These are phyloP conservation scores for Torulaspora microellipsoides DNA, from an alignment of 805 yeast genomes.

Conservation along the genomic window DNA sequence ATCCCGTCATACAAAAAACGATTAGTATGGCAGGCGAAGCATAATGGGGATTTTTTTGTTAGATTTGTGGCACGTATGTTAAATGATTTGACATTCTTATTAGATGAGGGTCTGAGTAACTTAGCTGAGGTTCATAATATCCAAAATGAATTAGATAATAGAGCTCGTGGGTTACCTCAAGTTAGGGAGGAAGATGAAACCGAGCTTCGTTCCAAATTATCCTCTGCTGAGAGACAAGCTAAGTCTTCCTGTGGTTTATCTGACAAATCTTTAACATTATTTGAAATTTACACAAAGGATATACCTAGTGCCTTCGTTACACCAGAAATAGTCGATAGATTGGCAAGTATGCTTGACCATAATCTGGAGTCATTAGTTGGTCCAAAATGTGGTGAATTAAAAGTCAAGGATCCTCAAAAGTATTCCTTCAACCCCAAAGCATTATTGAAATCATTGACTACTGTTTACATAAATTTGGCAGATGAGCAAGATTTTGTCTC, in stretches of 20 bases:
- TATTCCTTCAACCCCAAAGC: slow-evolving; percentile 79
- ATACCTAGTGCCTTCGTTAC: slow-evolving; percentile 83
- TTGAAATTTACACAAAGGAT: slow-evolving; percentile 77
- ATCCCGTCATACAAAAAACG: slow-evolving; percentile 63
- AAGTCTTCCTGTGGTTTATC: slow-evolving; percentile 77
- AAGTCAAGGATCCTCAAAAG: slow-evolving; percentile 76
- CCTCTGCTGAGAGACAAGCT: slow-evolving; percentile 69
- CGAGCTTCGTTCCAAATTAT: slow-evolving; percentile 54
- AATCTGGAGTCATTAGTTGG: slow-evolving; percentile 92
- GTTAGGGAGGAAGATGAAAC: slow-evolving; percentile 51
- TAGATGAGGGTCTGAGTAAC: slow-evolving; percentile 86
- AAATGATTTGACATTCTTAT: slow-evolving; percentile 85
- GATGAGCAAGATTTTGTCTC: slow-evolving; percentile 58
- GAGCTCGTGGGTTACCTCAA: slow-evolving; percentile 38
- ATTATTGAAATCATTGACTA: slow-evolving; percentile 62
- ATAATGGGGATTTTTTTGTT: slow-evolving; percentile 78
- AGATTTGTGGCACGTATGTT: slow-evolving; percentile 91
- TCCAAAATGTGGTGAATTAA: slow-evolving; percentile 84
- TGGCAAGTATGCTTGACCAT: slow-evolving; percentile 94
- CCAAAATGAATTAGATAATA: slow-evolving; percentile 57
- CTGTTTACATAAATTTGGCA: slow-evolving; percentile 71
- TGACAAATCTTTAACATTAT: slow-evolving; percentile 73
- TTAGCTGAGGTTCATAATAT: slow-evolving; percentile 70
- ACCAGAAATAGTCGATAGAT: slow-evolving; percentile 85
- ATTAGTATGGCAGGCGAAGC: slow-evolving; percentile 59